Evolutionary conservation across 2,329 filamentous ascomycete species (phyloP).

Genomic region (Aspergillaceae sp.): DNA sequence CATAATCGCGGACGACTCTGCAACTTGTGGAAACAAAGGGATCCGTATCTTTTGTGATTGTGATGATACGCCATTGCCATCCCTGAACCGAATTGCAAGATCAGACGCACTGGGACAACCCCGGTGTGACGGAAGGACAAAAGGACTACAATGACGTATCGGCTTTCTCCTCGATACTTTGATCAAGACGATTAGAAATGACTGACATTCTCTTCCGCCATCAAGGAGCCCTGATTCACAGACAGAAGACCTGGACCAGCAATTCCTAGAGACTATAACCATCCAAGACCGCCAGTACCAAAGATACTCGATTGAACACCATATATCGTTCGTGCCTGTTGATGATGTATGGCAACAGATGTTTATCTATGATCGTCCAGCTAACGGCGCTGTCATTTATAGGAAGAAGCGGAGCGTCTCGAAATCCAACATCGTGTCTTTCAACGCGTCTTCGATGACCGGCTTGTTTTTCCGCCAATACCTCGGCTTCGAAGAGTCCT

Average conservation of each 20-base stretch:
- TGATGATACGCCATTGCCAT: slow-evolving; percentile 3
- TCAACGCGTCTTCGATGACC: slow-evolving; percentile 55
- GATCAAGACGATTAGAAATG: slow-evolving; percentile 4
- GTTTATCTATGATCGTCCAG: slow-evolving; percentile 1
- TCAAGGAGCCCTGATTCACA: slow-evolving; percentile 38
- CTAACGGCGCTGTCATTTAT: slow-evolving; percentile 3
- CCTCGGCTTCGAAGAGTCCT: slow-evolving; percentile 50
- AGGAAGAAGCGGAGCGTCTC: slow-evolving; percentile 62
- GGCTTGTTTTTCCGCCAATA: slow-evolving; percentile 63
- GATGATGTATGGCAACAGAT: slow-evolving; percentile 53
- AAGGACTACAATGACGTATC: slow-evolving; percentile 24
- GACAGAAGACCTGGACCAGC: slow-evolving; percentile 47
- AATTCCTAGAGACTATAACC: slow-evolving; percentile 50
- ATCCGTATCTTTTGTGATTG: neutral
- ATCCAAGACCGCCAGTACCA: slow-evolving; percentile 60
- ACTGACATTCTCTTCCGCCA: slow-evolving; percentile 18
- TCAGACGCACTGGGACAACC: neutral
- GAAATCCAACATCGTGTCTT: slow-evolving; percentile 57
- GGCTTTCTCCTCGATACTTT: slow-evolving; percentile 5
- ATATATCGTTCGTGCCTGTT: slow-evolving; percentile 58
- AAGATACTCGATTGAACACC: slow-evolving; percentile 55
- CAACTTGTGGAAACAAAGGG: neutral
- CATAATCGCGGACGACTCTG: slow-evolving; percentile 12
- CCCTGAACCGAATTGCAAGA: slow-evolving; percentile 2
- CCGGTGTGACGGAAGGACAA: neutral